Evolutionary conservation across 1,284 basidiomycete genomes (phyloP).

Genomic region (Sporisorium graminicola): DNA sequence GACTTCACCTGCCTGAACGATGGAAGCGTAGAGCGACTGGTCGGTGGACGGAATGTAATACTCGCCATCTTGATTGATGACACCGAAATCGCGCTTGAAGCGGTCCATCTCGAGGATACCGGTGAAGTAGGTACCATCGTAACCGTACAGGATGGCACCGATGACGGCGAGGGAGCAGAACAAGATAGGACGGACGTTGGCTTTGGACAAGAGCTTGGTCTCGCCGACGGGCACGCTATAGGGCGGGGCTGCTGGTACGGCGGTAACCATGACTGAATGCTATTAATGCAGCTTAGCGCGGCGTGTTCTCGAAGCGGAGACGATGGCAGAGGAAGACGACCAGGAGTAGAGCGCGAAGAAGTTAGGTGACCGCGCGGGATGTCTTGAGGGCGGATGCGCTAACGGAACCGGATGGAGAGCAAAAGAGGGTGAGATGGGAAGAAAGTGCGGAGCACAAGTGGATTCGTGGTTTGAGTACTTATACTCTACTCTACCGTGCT

Average conservation of each 20-base stretch:
- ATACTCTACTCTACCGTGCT: conserved; percentile 1
- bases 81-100: conserved; percentile 65
- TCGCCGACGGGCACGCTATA: conserved; percentile 48
- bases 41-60: conserved; percentile 59
- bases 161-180: conserved; percentile 67
- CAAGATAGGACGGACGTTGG: conserved; percentile 65
- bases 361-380: not conserved
- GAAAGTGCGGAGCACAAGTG: not conserved
- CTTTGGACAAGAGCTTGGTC: conserved; percentile 60
- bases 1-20: conserved; percentile 72
- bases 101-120: conserved; percentile 70
- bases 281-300: not conserved
- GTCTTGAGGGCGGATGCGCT: not conserved
- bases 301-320: not conserved
- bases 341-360: not conserved
- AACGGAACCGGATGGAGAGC: not conserved
- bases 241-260: conserved; percentile 25
- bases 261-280: conserved; percentile 31
- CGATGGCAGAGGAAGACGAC: not conserved
- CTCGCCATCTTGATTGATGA: conserved; percentile 39
- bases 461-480: not conserved
- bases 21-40: conserved; percentile 68
- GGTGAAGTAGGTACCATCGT: conserved; percentile 63
- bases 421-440: not conserved
- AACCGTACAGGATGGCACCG: conserved; percentile 70